These are phyloP conservation scores for Stagonosporopsis rhizophila DNA, from an alignment of 2,329 filamentous ascomycete genomes.

Conservation along the genomic window DNA sequence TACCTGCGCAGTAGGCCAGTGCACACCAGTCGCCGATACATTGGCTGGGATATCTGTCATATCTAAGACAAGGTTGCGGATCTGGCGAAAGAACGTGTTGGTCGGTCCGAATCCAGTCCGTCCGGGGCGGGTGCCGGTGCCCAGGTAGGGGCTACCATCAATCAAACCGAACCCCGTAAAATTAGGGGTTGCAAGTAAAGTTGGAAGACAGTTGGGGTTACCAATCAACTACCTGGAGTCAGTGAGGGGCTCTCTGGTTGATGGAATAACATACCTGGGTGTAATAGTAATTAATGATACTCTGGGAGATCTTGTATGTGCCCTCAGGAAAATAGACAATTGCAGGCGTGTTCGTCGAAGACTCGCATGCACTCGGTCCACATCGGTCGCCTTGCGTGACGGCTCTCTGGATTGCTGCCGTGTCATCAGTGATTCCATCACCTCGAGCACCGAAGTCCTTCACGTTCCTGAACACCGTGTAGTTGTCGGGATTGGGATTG, in stretches of 20 bases:
- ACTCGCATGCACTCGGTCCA: conserved; percentile 50
- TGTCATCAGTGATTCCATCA: conserved; percentile 53
- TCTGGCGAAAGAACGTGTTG: conserved; percentile 69
- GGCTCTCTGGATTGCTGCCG: conserved; percentile 60
- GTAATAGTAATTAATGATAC: conserved; percentile 69
- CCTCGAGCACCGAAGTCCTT: conserved; percentile 52
- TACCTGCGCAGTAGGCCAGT: conserved; percentile 56
- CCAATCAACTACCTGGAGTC: conserved; percentile 57
- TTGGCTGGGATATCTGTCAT: conserved; percentile 58
- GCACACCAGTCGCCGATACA: conserved; percentile 55
- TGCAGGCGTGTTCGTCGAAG: conserved; percentile 60
- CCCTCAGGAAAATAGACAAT: conserved; percentile 66
- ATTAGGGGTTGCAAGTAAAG: conserved; percentile 60
- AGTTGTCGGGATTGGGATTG: conserved; percentile 47
- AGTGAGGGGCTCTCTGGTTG: neutral
- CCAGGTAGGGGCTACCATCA: conserved; percentile 61
- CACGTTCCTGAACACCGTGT: conserved; percentile 53
- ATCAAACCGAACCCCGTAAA: conserved; percentile 65
- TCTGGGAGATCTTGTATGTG: conserved; percentile 63
- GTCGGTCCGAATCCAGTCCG: conserved; percentile 57
- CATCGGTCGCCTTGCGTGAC: conserved; percentile 52
- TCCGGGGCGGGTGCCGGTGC: conserved; percentile 38
- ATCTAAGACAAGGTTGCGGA: conserved; percentile 72
- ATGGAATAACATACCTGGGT: conserved; percentile 54
- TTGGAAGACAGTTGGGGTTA: conserved; percentile 64